Percentiles rank a stretch among this genome's conserved stretches.
phyloP scores from a whole-genome alignment of 345 rosid species.

The Sonneratia alba region DNA sequence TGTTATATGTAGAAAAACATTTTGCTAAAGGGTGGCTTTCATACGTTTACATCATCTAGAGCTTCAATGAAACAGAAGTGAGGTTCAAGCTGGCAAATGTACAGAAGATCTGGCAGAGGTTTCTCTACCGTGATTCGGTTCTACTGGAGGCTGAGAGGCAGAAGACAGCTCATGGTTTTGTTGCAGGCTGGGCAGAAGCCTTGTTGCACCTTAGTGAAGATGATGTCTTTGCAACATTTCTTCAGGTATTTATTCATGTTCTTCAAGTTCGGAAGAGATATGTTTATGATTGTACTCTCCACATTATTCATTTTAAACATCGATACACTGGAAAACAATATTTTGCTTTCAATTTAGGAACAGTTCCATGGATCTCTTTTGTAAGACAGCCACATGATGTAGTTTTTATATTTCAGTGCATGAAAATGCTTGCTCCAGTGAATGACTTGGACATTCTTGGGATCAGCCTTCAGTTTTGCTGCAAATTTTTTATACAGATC shows the following conservation, averaged over 20 bases:
- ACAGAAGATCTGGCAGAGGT: slow-evolving; percentile 80
- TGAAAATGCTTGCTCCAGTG: too few species aligned
- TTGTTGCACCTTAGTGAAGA: slow-evolving; percentile 54
- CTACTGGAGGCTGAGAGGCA: slow-evolving; percentile 91
- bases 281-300: neutral
- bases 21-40: neutral
- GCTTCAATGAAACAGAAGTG: slow-evolving; percentile 64
- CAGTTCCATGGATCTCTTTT: too few species aligned
- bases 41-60: slow-evolving; percentile 26
- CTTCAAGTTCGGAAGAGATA: neutral
- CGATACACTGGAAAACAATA: neutral
- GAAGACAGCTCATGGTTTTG: slow-evolving; percentile 27
- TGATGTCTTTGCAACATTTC: slow-evolving; percentile 69
- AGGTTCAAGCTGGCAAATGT: slow-evolving; percentile 56
- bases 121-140: slow-evolving; percentile 65
- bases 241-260: slow-evolving; percentile 42
- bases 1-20: neutral
- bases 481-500: too few species aligned
- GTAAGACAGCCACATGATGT: too few species aligned
- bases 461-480: too few species aligned
- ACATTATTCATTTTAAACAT: neutral
- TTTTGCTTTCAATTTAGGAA: too few species aligned
- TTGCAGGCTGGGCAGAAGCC: slow-evolving; percentile 64
- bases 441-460: too few species aligned
- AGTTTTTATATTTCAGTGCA: too few species aligned